phyloP scores from a whole-genome alignment of 192 early-diverging fungal genomes.

The Backusella westeae region DNA sequence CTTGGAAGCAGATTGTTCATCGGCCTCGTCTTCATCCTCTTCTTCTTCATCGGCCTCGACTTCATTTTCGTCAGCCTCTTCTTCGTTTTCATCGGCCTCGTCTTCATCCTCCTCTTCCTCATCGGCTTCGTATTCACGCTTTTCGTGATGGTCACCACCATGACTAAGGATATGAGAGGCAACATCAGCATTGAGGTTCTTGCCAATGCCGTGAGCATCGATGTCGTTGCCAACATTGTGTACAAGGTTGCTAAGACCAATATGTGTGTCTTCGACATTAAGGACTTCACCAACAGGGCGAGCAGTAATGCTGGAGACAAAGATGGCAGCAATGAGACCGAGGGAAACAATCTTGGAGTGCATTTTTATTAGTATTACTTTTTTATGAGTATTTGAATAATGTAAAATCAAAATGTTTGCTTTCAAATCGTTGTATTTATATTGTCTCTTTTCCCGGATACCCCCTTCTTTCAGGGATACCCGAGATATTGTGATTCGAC shows the following conservation, averaged over 20 bases:
- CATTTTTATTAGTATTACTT: constrained; percentile 2
- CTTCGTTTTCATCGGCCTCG: neutral
- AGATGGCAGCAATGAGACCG: neutral
- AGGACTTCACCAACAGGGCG: neutral
- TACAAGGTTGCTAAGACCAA: neutral
- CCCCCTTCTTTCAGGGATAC: neutral
- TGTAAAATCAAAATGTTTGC: neutral
- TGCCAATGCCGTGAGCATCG: neutral
- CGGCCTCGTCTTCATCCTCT: neutral
- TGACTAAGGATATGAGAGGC: neutral
- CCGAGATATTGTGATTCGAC: neutral
- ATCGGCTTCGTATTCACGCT: neutral
- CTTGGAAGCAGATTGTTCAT: neutral
- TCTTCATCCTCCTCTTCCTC: neutral
- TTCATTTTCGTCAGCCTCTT: neutral
- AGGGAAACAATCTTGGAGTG: neutral
- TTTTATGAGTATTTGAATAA: neutral
- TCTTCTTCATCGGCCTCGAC: neutral
- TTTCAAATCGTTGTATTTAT: neutral
- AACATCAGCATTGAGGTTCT: neutral
- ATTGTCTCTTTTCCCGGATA: neutral
- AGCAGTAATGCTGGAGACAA: neutral
- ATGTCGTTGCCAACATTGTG: neutral
- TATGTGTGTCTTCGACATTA: neutral
- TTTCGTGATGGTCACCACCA: neutral